phyloP scores from a whole-genome alignment of 2,329 filamentous ascomycete species.

The Fusarium domesticum region DNA sequence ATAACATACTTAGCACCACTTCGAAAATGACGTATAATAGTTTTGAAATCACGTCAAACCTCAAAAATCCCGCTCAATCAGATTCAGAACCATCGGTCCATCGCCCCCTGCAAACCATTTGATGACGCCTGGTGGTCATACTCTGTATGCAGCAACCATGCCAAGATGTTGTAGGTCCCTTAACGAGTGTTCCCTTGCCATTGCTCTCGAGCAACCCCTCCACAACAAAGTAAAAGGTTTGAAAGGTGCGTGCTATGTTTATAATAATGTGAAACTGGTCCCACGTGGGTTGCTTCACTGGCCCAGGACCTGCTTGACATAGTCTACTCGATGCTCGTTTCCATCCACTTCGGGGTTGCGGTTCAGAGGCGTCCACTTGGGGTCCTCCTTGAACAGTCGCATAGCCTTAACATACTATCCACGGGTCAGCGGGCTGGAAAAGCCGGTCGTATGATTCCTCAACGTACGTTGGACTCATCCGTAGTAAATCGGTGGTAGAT shows the following conservation, averaged over 20 bases:
- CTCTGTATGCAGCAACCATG: neutral
- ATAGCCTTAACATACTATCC: constrained; percentile 88
- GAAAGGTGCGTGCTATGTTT: neutral
- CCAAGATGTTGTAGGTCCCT: neutral
- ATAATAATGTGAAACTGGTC: constrained; percentile 9
- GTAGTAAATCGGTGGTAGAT: constrained; percentile 99
- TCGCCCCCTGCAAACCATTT: constrained; percentile 1
- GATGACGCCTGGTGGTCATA: neutral
- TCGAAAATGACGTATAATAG: constrained; percentile 16
- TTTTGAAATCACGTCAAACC: constrained; percentile 17
- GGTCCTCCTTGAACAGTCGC: constrained; percentile 96
- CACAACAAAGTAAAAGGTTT: neutral
- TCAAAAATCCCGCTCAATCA: neutral
- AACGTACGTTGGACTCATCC: constrained; percentile 78
- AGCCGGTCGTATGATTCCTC: neutral
- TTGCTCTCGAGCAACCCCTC: neutral
- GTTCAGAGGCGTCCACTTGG: constrained; percentile 96
- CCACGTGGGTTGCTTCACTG: constrained; percentile 26
- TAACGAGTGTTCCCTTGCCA: neutral
- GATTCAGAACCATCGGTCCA: neutral
- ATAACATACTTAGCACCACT: constrained; percentile 1
- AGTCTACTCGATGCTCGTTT: constrained; percentile 77
- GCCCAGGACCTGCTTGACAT: constrained; percentile 54
- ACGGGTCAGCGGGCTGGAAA: neutral
- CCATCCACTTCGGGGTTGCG: constrained; percentile 71